Base-by-base conservation (phyloP, 2,329 filamentous ascomycete species). In the Truncatella angustata region DNA sequence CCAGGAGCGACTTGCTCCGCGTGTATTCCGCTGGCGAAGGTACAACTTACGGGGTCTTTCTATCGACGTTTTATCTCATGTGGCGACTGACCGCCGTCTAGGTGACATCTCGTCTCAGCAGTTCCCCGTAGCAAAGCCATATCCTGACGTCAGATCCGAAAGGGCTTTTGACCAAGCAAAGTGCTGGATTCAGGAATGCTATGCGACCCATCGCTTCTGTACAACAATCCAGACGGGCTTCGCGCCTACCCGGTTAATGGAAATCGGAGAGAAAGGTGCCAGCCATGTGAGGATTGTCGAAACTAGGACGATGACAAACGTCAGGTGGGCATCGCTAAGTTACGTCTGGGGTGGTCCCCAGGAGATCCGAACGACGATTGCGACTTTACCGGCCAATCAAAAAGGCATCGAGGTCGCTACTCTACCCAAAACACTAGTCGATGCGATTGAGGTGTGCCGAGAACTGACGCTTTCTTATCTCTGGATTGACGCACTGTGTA, bases 401-500 rank as follows among this genome's bases (percentile, higher is more conserved):
- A 20, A 39, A 39, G 36, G 16, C 5, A 39, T 39, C 5, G 36
- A 39, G 21, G 21, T 39, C 9, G 36, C 18, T 18, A 26, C 18
- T 9, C 14, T 44, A 9, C 40, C 40, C n/a, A n/a, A 44, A 23
- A 44, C 40, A n/a, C 26, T 44, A 5, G 4, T 21, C 21, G 52
- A 57, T 16, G 53, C 53, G 12, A 28, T 55, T 11, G 18, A 21
- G 3, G 48, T 55, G 6, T 49, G 47, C 2, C 40, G 50, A 4
- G 26, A 24, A 11, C 30, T 57, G 16, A 35, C 24, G 2, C 35
- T 51, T 5, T 23, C 30, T 5, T 57, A 57, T 26, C 23, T 57
- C 18, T 57, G 55, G 55, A 53, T 57, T n/a, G 55, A 57, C n/a
- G 50, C 52, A 3, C 49, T 56, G 18, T 56, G 54, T 35, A 54